These are phyloP conservation scores for Trichophaea hybrida DNA, from an alignment of 2,329 filamentous ascomycete genomes.

Conservation along the genomic window DNA sequence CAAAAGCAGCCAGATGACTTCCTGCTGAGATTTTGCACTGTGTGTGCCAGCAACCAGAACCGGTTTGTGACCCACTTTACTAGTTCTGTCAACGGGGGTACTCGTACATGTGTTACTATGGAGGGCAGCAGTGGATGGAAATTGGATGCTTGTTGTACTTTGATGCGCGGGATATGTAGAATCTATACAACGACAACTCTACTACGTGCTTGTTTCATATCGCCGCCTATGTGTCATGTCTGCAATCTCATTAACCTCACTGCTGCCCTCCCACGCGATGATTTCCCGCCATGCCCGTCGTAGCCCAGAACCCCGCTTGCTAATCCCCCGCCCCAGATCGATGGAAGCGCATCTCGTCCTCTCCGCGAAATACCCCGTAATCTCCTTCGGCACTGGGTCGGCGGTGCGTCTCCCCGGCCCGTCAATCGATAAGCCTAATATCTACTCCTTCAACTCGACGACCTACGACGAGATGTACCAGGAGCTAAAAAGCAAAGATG, in stretches of 20 bases:
- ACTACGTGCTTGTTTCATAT: not conserved
- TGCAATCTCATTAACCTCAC: not conserved
- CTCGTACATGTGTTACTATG: not conserved
- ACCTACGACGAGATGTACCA: constrained; percentile 92
- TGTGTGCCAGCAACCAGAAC: constrained; percentile 98
- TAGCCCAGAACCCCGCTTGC: constrained; percentile 5
- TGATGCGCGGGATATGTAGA: not conserved
- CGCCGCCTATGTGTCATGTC: not conserved
- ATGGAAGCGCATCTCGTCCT: constrained; percentile 98
- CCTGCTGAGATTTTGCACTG: constrained; percentile 76
- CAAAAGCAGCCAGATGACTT: constrained; percentile 29
- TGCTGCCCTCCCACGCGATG: not conserved
- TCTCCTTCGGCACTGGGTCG: constrained; percentile 93
- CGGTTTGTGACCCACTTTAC: constrained; percentile 42
- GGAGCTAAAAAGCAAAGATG: constrained; percentile 74
- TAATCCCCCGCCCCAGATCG: constrained; percentile 40
- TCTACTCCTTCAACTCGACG: constrained; percentile 95
- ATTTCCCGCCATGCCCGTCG: not conserved
- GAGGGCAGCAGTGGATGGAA: constrained; percentile 2
- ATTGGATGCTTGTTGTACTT: not conserved
- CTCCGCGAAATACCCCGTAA: constrained; percentile 81
- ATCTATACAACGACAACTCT: not conserved
- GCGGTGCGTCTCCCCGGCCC: constrained; percentile 87
- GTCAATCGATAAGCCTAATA: constrained; percentile 81
- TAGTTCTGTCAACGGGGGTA: not conserved